Conservation (phyloP, 2,329 filamentous ascomycete genomes). For the Akanthomyces lecanii region DNA sequence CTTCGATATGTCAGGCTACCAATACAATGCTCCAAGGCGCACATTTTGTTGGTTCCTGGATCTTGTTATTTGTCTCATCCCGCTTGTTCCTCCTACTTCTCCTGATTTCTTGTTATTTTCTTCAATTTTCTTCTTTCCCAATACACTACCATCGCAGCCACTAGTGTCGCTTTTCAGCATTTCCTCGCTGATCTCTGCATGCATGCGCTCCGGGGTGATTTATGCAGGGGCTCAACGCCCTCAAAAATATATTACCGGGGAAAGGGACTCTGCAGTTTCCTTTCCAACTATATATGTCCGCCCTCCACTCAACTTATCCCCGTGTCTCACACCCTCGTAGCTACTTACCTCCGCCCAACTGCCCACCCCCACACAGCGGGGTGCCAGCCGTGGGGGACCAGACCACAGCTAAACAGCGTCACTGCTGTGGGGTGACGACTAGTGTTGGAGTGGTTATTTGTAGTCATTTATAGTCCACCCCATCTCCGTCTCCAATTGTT, state of each 20-base stretch:
- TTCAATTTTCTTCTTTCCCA: not conserved
- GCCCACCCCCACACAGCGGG: conserved; percentile 13
- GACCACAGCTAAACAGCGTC: not conserved
- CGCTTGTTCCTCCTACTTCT: too few species aligned
- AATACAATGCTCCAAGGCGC: too few species aligned
- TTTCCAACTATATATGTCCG: not conserved
- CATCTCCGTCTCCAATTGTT: not conserved
- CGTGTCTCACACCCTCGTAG: not conserved
- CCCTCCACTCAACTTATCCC: not conserved
- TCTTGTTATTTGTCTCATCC: too few species aligned
- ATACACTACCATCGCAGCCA: not conserved
- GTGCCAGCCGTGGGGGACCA: conserved; percentile 6
- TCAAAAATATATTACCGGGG: not conserved
- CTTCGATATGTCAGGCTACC: not conserved
- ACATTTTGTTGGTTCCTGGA: not conserved
- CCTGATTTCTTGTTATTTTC: too few species aligned
- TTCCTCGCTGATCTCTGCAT: not conserved
- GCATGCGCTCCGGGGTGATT: not conserved
- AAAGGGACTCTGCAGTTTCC: too few species aligned
- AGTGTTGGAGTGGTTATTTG: not conserved
- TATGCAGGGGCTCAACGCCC: not conserved
- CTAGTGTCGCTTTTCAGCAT: too few species aligned
- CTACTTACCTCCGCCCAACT: not conserved
- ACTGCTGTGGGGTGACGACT: not conserved
- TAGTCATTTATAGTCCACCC: not conserved